Conservation (phyloP, 208 protist species). For the Sergeia podlipaevii region DNA sequence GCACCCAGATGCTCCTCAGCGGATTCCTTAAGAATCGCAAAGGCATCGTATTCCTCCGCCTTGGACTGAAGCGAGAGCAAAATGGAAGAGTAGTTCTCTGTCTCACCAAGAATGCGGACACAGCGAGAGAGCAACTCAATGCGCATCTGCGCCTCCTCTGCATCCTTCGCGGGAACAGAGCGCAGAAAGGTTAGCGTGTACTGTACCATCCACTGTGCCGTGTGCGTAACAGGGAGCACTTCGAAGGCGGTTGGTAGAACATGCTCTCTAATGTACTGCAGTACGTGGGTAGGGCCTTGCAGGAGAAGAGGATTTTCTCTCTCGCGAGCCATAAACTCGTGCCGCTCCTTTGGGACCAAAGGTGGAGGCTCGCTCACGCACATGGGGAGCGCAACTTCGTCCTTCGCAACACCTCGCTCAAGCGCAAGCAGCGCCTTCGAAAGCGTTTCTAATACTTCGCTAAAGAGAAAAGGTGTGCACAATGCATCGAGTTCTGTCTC, state of each 20-base stretch:
- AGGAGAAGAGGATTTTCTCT: slow-evolving; percentile 19
- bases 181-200: slow-evolving; percentile 83
- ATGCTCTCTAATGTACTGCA: slow-evolving; percentile 39
- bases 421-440: slow-evolving; percentile 34
- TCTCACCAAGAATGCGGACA: slow-evolving; percentile 64
- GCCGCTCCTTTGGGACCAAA: neutral
- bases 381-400: slow-evolving; percentile 41
- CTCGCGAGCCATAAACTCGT: neutral
- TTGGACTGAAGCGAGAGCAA: slow-evolving; percentile 58
- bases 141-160: slow-evolving; percentile 57
- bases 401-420: slow-evolving; percentile 50
- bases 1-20: slow-evolving; percentile 41
- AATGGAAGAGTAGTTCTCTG: slow-evolving; percentile 66
- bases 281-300: slow-evolving; percentile 58
- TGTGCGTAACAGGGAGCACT: slow-evolving; percentile 42
- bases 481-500: slow-evolving; percentile 32
- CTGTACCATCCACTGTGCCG: slow-evolving; percentile 80
- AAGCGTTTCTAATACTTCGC: slow-evolving; percentile 45
- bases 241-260: slow-evolving; percentile 40
- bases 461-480: slow-evolving; percentile 56
- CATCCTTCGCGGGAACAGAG: slow-evolving; percentile 25
- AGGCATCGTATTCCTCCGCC: slow-evolving; percentile 67
- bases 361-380: slow-evolving; percentile 12
- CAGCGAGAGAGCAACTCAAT: slow-evolving; percentile 66
- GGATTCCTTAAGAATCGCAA: slow-evolving; percentile 27